Evolutionary conservation across 768 basidiomycete species (phyloP).

Genomic region (Cystobasidium onofrii): DNA sequence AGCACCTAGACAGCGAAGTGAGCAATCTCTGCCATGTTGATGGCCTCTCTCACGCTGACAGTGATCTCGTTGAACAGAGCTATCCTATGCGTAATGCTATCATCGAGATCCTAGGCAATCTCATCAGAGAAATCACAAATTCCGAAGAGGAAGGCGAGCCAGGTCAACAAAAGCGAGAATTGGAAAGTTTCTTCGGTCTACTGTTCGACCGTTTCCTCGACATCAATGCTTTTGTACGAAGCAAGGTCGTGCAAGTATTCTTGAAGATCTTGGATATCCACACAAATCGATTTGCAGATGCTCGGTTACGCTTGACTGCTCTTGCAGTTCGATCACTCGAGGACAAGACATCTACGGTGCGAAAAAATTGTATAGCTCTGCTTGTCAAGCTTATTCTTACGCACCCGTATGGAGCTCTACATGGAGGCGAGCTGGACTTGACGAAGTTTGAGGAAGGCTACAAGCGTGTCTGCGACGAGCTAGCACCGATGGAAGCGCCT

Average conservation of each 20-base stretch:
- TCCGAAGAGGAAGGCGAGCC: conserved; percentile 48
- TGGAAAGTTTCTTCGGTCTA: conserved; percentile 69
- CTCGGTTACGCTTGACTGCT: conserved; percentile 64
- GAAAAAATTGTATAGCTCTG: conserved; percentile 70
- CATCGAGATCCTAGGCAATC: conserved; percentile 75
- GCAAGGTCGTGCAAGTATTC: conserved; percentile 72
- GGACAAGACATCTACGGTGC: conserved; percentile 82
- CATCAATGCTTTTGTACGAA: conserved; percentile 78
- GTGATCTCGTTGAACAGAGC: conserved; percentile 52
- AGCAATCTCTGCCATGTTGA: conserved; percentile 16
- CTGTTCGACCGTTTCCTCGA: conserved; percentile 83
- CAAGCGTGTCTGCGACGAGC: conserved; percentile 55
- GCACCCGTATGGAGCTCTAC: conserved; percentile 76
- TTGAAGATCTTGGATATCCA: conserved; percentile 66
- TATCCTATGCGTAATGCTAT: conserved; percentile 95
- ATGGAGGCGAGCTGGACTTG: conserved; percentile 70
- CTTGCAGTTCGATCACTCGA: conserved; percentile 72
- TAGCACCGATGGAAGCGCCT: conserved; percentile 61
- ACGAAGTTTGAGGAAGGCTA: conserved; percentile 69
- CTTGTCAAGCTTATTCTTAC: conserved; percentile 68
- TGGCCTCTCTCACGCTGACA: neutral
- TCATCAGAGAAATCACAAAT: conserved; percentile 70
- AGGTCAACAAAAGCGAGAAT: conserved; percentile 50
- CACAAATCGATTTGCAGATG: conserved; percentile 72
- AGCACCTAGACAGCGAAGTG: conserved; percentile 87